Evolutionary conservation across 768 basidiomycete species (phyloP).

Genomic region (Phaffia tasmanica): DNA sequence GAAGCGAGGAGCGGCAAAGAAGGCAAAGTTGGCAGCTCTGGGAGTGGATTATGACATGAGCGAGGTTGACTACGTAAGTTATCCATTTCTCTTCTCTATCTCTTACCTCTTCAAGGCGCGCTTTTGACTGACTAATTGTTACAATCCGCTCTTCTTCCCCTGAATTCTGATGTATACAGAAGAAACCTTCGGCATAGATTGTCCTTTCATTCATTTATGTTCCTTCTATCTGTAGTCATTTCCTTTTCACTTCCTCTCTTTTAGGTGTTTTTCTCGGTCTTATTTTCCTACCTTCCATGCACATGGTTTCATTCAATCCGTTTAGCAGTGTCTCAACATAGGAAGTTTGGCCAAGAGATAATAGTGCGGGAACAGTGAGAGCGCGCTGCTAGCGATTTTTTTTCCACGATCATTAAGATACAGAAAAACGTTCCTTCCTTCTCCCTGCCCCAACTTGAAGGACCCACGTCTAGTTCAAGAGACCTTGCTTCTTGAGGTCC

Average conservation of each 20-base stretch:
- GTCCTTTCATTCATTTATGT: too few species aligned
- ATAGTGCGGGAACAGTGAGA: too few species aligned
- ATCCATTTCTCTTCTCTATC: background rate
- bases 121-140: background rate
- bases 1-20: conserved; percentile 62
- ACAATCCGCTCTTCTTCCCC: too few species aligned
- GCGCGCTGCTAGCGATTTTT: background rate
- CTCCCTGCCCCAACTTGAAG: background rate
- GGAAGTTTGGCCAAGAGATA: too few species aligned
- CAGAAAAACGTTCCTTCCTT: background rate
- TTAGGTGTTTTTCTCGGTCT: too few species aligned
- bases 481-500: conserved; percentile 86
- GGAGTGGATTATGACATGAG: conserved; percentile 84
- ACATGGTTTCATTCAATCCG: too few species aligned
- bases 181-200: too few species aligned
- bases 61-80: conserved; percentile 67
- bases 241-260: too few species aligned
- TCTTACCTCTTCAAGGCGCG: background rate
- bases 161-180: too few species aligned
- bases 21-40: conserved; percentile 61
- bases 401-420: background rate
- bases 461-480: conserved; percentile 44
- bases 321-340: too few species aligned
- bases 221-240: too few species aligned
- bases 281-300: too few species aligned